phyloP scores from a whole-genome alignment of 2,329 filamentous ascomycete genomes.

The Paraphoma chrysanthemicola region DNA sequence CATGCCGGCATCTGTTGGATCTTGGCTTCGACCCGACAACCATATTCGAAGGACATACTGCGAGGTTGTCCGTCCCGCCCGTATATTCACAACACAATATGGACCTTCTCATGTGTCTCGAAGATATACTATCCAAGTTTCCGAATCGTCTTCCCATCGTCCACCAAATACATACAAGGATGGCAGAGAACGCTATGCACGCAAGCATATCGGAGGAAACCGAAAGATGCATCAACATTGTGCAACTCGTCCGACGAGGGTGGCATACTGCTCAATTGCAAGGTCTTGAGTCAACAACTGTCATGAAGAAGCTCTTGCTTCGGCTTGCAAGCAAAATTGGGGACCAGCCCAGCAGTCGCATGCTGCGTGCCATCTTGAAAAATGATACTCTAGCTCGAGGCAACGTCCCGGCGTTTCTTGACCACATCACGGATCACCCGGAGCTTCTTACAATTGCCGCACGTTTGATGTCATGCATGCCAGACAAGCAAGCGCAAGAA shows the following conservation, averaged over 20 bases:
- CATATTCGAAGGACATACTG: background rate
- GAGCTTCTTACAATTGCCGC: conserved; percentile 6
- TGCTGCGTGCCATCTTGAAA: background rate
- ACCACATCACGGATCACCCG: background rate
- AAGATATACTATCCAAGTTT: conserved; percentile 5
- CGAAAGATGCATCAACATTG: conserved; percentile 1
- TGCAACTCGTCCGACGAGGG: conserved; percentile 17
- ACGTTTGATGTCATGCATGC: conserved; percentile 18
- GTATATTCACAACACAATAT: conserved; percentile 13
- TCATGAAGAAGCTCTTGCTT: conserved; percentile 1
- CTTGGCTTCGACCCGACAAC: conserved; percentile 12
- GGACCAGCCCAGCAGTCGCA: background rate
- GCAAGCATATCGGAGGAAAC: background rate
- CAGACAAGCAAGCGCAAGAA: conserved; percentile 7
- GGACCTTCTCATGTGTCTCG: conserved; percentile 19
- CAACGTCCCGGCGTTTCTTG: background rate
- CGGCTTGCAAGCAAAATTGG: conserved; percentile 15
- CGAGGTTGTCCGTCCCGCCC: conserved; percentile 11
- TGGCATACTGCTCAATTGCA: conserved; percentile 13
- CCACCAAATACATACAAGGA: conserved; percentile 12
- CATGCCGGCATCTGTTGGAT: conserved; percentile 16
- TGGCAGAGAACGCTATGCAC: conserved; percentile 8
- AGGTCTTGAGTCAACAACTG: background rate
- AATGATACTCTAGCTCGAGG: background rate
- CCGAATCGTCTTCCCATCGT: conserved; percentile 6